These are phyloP conservation scores for Pichia norvegensis DNA, from an alignment of 1,139 yeast species.

Conservation along the genomic window DNA sequence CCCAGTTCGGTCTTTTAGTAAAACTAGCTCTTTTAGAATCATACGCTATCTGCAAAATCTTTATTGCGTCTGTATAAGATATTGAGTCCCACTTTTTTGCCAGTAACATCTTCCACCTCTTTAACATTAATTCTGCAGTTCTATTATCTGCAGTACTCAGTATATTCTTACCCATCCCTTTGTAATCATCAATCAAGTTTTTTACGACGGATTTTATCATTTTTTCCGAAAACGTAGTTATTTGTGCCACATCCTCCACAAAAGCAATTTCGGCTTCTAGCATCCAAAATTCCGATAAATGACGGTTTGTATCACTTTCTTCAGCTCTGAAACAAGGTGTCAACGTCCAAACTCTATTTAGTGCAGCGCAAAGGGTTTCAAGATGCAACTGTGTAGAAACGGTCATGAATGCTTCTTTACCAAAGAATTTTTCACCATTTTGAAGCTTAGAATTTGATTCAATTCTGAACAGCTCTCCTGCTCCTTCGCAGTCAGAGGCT, in stretches of 20 bases:
- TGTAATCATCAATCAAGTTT: slow-evolving; percentile 29
- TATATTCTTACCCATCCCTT: slow-evolving; percentile 37
- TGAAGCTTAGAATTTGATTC: slow-evolving; percentile 30
- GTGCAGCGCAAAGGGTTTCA: slow-evolving; percentile 69
- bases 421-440: slow-evolving; percentile 44
- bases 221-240: slow-evolving; percentile 59
- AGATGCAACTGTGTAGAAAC: slow-evolving; percentile 91
- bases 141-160: slow-evolving; percentile 30
- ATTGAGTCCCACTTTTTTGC: slow-evolving; percentile 56
- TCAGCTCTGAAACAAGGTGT: slow-evolving; percentile 95
- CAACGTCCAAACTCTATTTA: slow-evolving; percentile 80
- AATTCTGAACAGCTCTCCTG: slow-evolving; percentile 77
- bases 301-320: slow-evolving; percentile 82
- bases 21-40: slow-evolving; percentile 25
- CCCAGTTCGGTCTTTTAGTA: slow-evolving; percentile 46
- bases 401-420: slow-evolving; percentile 57
- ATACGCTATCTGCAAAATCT: slow-evolving; percentile 33
- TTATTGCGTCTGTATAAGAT: slow-evolving; percentile 69
- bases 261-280: slow-evolving; percentile 84
- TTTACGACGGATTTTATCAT: slow-evolving; percentile 56
- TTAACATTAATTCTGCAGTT: slow-evolving; percentile 30
- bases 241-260: slow-evolving; percentile 46
- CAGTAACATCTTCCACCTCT: slow-evolving; percentile 33
- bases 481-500: slow-evolving; percentile 94
- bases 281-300: slow-evolving; percentile 96